Evolutionary conservation across 306 rosid genomes (phyloP), one percentile per base, ranked within the genome.

Genomic region (Dalbergia cultrata): DNA sequence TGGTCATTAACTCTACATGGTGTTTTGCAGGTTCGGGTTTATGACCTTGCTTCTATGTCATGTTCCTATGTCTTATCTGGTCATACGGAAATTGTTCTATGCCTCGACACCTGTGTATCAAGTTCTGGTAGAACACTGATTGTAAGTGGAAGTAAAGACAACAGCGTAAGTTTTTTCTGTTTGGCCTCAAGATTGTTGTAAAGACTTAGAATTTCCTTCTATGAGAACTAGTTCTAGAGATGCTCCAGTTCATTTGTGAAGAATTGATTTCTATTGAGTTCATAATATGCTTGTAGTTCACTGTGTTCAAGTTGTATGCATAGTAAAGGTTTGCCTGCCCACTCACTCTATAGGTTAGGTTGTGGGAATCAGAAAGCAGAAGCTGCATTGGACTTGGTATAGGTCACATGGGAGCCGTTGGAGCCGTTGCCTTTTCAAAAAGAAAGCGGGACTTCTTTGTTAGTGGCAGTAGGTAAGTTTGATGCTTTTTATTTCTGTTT

Each of bases 81-180:
- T 72, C 97, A 95, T 81, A 89, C 93, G 18, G 97, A 90, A 72
- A 91, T 86, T 43, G 83, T 91, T 81, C 87, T 95, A 58, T 91
- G 98, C 84, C 87, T 95, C 65, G 99, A 93, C 86, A 91, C 99
- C 80, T 93, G 97, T 67, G 84, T 95, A 64, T 89, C 94, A 71
- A 88, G 90, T 76, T 90, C 86, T 70, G 97, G 97, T 85, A 90
- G 85, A 73, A 71, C 92, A 12, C 82, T 95, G 61, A 85, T 95
- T 49, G 91, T 75, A 22, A 93, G 96, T 12, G 99, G 99, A 84
- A 95, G 99, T 81, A 95, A 93, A 85, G 99, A 95, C 86, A 95
- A 91, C 64, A 88, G 67, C 72, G 99, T 91, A 88, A 91, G 98
- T 82, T 72, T 22, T 54, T 1, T 57, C 47, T 33, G 60, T 75